Percentiles rank a stretch among this genome's conserved stretches.
These are phyloP conservation scores for Clonostachys chloroleuca DNA, from an alignment of 2,329 filamentous ascomycete species.

Conservation along the genomic window DNA sequence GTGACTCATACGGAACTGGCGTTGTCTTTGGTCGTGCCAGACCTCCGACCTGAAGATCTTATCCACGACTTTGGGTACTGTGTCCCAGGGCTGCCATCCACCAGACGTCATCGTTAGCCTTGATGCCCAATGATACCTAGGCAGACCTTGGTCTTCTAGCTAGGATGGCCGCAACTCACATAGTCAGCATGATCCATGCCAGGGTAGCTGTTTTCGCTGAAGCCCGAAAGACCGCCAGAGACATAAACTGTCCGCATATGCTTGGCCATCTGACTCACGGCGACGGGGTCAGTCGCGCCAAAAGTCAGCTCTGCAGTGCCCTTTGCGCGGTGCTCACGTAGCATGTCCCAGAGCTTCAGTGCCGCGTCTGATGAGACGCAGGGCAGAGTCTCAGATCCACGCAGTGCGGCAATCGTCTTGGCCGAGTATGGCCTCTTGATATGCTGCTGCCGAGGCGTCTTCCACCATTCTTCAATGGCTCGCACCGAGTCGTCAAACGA, in stretches of 20 bases:
- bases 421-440: slow-evolving; percentile 23
- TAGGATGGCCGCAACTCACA: too few species aligned
- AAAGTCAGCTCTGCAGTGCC: slow-evolving; percentile 28
- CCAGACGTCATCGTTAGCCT: too few species aligned
- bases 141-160: too few species aligned
- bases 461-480: slow-evolving; percentile 26
- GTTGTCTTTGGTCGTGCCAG: slow-evolving; percentile 32
- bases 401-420: slow-evolving; percentile 22
- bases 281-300: slow-evolving; percentile 27
- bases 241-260: slow-evolving; percentile 30
- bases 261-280: slow-evolving; percentile 27
- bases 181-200: slow-evolving; percentile 36
- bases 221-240: slow-evolving; percentile 30
- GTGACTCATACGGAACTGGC: slow-evolving; percentile 25
- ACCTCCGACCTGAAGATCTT: slow-evolving; percentile 30
- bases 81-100: slow-evolving; percentile 33
- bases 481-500: slow-evolving; percentile 22
- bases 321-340: slow-evolving; percentile 22
- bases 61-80: slow-evolving; percentile 29
- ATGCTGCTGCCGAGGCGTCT: slow-evolving; percentile 15
- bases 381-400: slow-evolving; percentile 15
- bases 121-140: too few species aligned
- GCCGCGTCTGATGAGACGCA: slow-evolving; percentile 15
- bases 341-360: slow-evolving; percentile 27
- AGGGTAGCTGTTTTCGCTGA: slow-evolving; percentile 25